These are phyloP conservation scores for Butyriboletus appendiculatus DNA, from an alignment of 1,284 basidiomycete species.

Conservation along the genomic window DNA sequence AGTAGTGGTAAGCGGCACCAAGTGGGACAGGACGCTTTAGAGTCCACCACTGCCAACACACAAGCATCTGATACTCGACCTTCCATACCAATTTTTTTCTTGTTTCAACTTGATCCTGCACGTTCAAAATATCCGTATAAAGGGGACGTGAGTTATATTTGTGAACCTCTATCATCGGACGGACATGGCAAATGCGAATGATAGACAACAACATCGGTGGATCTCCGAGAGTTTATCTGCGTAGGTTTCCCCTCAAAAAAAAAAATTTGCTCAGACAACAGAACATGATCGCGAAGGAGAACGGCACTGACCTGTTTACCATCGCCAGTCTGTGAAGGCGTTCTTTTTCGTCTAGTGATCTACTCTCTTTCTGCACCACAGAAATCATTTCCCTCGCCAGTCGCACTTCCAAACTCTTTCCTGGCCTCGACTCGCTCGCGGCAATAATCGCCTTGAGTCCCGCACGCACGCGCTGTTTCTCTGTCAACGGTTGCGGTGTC, in stretches of 20 bases:
- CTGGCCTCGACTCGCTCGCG: constrained; percentile 52
- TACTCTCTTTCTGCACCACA: constrained; percentile 61
- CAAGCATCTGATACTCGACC: background rate
- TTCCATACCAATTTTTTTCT: background rate
- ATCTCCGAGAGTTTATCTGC: constrained; percentile 7
- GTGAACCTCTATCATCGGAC: background rate
- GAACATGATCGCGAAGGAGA: background rate
- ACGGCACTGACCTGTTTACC: constrained; percentile 69
- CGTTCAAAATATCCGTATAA: background rate
- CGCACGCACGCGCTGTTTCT: constrained; percentile 71
- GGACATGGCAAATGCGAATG: background rate
- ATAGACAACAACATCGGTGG: background rate
- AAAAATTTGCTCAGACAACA: background rate
- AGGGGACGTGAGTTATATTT: background rate
- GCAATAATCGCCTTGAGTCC: constrained; percentile 72
- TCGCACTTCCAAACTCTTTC: constrained; percentile 59
- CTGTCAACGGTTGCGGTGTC: constrained; percentile 70
- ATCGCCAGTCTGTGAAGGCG: constrained; percentile 72
- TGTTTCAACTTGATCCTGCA: background rate
- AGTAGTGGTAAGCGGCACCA: background rate
- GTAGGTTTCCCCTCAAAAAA: constrained; percentile 26
- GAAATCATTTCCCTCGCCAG: constrained; percentile 75
- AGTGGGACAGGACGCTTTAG: background rate
- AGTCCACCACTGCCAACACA: background rate
- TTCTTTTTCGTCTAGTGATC: constrained; percentile 44